phyloP scores from a whole-genome alignment of 768 basidiomycete species.

The Hypholoma sublateritium region DNA sequence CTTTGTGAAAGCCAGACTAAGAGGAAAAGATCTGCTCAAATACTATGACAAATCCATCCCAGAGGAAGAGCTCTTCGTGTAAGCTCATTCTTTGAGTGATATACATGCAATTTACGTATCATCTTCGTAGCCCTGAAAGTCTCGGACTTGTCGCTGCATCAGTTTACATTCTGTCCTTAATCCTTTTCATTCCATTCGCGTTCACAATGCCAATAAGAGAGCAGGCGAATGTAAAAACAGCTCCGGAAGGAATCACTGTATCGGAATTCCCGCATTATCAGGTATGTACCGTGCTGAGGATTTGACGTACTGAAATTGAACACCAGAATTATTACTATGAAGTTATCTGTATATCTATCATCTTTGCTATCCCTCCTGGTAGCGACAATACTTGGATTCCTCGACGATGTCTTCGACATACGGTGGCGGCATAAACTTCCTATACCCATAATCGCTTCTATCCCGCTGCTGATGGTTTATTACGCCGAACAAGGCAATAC shows the following conservation, averaged over 20 bases:
- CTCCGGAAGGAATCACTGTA: slow-evolving; percentile 61
- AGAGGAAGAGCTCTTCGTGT: slow-evolving; percentile 48
- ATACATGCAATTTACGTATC: slow-evolving; percentile 2
- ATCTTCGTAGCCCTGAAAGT: slow-evolving; percentile 79
- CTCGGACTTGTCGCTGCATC: slow-evolving; percentile 89
- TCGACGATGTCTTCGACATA: slow-evolving; percentile 98
- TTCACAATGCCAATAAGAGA: slow-evolving; percentile 73
- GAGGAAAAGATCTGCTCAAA: slow-evolving; percentile 88
- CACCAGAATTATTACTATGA: neutral
- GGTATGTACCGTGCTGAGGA: slow-evolving; percentile 37
- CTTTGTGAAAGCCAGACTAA: slow-evolving; percentile 80
- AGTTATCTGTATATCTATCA: slow-evolving; percentile 93
- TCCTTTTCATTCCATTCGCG: slow-evolving; percentile 93
- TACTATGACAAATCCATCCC: slow-evolving; percentile 65
- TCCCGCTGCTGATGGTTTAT: slow-evolving; percentile 95
- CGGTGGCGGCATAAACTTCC: slow-evolving; percentile 98
- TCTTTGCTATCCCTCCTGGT: slow-evolving; percentile 89
- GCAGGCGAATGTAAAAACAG: slow-evolving; percentile 39
- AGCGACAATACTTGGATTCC: slow-evolving; percentile 91
- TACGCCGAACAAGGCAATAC: slow-evolving; percentile 94
- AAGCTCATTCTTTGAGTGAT: neutral
- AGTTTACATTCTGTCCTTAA: slow-evolving; percentile 83
- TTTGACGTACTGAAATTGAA: neutral
- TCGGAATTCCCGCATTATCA: slow-evolving; percentile 78
- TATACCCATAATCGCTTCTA: slow-evolving; percentile 92